Evolutionary conservation across 768 basidiomycete genomes (phyloP).

Genomic region (Amanita inopinata): DNA sequence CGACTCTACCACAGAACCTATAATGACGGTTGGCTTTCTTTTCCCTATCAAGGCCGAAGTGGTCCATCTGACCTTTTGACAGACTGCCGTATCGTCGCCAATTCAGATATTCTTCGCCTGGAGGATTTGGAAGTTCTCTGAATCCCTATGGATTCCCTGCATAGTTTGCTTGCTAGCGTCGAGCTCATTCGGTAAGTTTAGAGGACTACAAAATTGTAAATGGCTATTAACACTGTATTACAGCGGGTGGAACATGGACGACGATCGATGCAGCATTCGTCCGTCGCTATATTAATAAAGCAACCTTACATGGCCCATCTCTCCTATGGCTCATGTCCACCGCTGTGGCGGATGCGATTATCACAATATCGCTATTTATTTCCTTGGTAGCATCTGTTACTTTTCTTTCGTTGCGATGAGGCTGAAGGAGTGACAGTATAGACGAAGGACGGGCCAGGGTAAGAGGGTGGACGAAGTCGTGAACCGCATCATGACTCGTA

Average conservation of each 20-base stretch:
- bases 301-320: constrained; percentile 11
- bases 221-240: background rate
- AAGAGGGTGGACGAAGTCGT: constrained; percentile 28
- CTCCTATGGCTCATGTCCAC: constrained; percentile 26
- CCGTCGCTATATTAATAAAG: constrained; percentile 10
- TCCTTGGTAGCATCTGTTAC: constrained; percentile 21
- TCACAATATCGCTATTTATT: constrained; percentile 17
- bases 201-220: background rate
- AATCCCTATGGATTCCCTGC: constrained; percentile 4
- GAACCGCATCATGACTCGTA: constrained; percentile 13
- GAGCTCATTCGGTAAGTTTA: constrained; percentile 5
- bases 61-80: too few species aligned
- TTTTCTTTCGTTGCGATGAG: background rate
- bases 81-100: constrained; percentile 15
- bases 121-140: constrained; percentile 14
- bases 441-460: constrained; percentile 25
- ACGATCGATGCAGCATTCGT: constrained; percentile 9
- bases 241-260: constrained; percentile 15
- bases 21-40: constrained; percentile 10
- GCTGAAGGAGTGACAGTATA: constrained; percentile 14
- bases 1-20: constrained; percentile 9
- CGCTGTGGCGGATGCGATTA: constrained; percentile 13
- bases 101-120: constrained; percentile 20
- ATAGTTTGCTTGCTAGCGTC: constrained; percentile 12
- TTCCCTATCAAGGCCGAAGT: too few species aligned